These are phyloP conservation scores for Umbelopsis vinacea DNA, from an alignment of 192 early-diverging fungal genomes.

Conservation along the genomic window DNA sequence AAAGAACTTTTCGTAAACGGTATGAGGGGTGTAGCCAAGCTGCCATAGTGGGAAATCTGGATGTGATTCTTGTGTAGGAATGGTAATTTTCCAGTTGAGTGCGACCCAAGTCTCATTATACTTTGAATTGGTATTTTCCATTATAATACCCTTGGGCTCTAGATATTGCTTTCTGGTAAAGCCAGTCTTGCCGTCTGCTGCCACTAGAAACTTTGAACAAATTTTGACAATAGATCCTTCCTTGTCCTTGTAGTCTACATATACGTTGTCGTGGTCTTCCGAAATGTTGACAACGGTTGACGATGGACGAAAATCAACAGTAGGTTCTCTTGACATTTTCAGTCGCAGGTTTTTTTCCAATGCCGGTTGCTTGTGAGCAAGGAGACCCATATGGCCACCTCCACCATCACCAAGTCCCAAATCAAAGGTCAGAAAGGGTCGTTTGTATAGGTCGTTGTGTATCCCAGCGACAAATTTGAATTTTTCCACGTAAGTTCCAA, in stretches of 20 bases:
- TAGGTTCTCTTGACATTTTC: not conserved
- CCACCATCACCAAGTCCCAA: not conserved
- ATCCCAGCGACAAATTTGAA: not conserved
- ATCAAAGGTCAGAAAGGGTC: not conserved
- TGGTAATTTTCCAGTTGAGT: conserved; percentile 15
- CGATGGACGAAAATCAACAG: conserved; percentile 3
- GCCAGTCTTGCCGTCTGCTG: conserved; percentile 20
- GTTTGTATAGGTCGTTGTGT: conserved; percentile 1
- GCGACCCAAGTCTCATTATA: conserved; percentile 24
- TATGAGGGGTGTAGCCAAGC: conserved; percentile 5
- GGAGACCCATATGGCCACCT: conserved; percentile 3
- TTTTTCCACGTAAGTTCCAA: not conserved
- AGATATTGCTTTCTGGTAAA: conserved; percentile 10
- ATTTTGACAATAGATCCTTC: not conserved
- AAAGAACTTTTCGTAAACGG: conserved; percentile 3
- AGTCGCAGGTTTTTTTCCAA: conserved; percentile 6
- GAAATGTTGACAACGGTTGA: conserved; percentile 8
- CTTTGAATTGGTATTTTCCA: conserved; percentile 17
- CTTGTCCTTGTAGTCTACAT: conserved; percentile 8
- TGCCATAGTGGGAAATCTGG: conserved; percentile 12
- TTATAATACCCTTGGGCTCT: conserved; percentile 8
- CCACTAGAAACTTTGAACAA: not conserved
- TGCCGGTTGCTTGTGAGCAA: conserved; percentile 18
- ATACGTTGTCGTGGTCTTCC: not conserved
- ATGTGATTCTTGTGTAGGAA: conserved; percentile 4